A percentile compares a stretch with the other conserved stretches of the same genome.
phyloP scores from a whole-genome alignment of 441 rosid genomes.

The Adansonia grandidieri region DNA sequence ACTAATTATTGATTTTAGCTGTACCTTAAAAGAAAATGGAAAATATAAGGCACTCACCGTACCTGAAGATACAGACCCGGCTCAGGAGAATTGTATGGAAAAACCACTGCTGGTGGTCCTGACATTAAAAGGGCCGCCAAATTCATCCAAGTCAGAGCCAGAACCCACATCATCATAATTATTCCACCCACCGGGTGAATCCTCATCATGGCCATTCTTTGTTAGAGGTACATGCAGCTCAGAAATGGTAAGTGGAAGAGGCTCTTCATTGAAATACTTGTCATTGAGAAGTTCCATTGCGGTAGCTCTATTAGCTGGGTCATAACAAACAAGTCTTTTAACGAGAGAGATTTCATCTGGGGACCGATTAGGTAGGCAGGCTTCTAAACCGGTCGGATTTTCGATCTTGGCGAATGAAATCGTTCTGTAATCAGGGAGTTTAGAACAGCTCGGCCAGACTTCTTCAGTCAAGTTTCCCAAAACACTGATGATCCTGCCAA shows the following conservation, averaged over 20 bases:
- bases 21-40: not conserved
- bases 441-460: constrained; percentile 39
- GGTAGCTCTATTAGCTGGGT: constrained; percentile 75
- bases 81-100: constrained; percentile 64
- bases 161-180: constrained; percentile 58
- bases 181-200: constrained; percentile 61
- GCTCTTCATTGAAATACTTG: constrained; percentile 73
- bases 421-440: constrained; percentile 82
- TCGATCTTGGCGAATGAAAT: constrained; percentile 80
- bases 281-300: constrained; percentile 76
- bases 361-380: constrained; percentile 53
- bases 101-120: constrained; percentile 59
- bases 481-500: constrained; percentile 63
- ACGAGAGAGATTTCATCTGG: constrained; percentile 64
- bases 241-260: constrained; percentile 71
- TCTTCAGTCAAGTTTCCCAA: constrained; percentile 73
- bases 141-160: constrained; percentile 77
- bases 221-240: constrained; percentile 64
- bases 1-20: not conserved
- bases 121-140: constrained; percentile 51
- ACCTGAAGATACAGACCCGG: not conserved
- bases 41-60: not conserved
- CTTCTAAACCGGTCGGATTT: constrained; percentile 64
- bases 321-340: constrained; percentile 72
- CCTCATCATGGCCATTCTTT: constrained; percentile 61